Evolutionary conservation across 129 eudicot species (phyloP).

Genomic region (Calendula officinalis): DNA sequence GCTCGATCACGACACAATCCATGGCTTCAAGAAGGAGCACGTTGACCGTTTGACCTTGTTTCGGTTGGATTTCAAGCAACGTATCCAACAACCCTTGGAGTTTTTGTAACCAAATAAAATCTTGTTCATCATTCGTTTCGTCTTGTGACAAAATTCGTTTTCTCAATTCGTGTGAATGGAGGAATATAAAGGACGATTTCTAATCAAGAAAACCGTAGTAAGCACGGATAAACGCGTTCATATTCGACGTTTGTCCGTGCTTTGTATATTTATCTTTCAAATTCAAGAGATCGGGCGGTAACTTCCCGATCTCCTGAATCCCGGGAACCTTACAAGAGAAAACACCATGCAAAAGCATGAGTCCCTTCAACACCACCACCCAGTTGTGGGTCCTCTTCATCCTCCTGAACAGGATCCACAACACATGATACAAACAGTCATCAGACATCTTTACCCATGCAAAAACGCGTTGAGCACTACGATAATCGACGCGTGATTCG

Average conservation of each 20-base stretch:
- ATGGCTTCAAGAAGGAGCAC: conserved; percentile 62
- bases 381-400: conserved; percentile 49
- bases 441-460: conserved; percentile 57
- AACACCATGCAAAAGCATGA: conserved; percentile 67
- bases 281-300: conserved; percentile 60
- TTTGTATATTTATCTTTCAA: conserved; percentile 39
- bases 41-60: conserved; percentile 13
- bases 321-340: conserved; percentile 45
- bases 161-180: conserved; percentile 33
- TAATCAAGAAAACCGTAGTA: conserved; percentile 58
- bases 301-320: conserved; percentile 50
- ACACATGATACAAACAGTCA: conserved; percentile 36
- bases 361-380: conserved; percentile 64
- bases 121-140: conserved; percentile 11
- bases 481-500: conserved; percentile 39
- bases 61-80: conserved; percentile 47
- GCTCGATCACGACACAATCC: conserved; percentile 66
- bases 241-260: conserved; percentile 21
- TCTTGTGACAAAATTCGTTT: conserved; percentile 5
- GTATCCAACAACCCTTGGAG: conserved; percentile 61
- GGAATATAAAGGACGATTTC: conserved; percentile 47
- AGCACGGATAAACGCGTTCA: conserved; percentile 41
- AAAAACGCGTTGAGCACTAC: conserved; percentile 43
- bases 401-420: conserved; percentile 46
- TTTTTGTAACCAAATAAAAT: conserved; percentile 47